Evolutionary conservation across 768 basidiomycete species (phyloP), one percentile per base, ranked within the genome.

Genomic region (Trametes cingulata): DNA sequence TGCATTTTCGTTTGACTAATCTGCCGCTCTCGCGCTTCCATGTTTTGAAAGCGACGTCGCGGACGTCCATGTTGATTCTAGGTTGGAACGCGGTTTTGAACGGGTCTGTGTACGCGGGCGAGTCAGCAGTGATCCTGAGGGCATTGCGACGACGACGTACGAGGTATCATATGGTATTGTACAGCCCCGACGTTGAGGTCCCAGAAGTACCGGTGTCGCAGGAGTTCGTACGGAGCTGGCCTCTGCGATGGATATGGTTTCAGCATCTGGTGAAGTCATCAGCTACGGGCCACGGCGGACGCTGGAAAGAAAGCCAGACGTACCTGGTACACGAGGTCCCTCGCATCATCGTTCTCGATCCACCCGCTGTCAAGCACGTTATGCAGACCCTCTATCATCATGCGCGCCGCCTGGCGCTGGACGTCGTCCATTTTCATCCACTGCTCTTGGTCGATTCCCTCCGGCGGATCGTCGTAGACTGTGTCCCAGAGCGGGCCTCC

Each of bases 401-500:
- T 56, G 2, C 46, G 47, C 55, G 43, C 33, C n/a, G 47, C 55
- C 46, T 56, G 55, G 3, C 55, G 36, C 37, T 39, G 17, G 15
- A 14, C 2, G 17, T 17, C 12, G 36, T 20, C 37, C 46, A 48
- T 48, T 5, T 27, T 10, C 25, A 15, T 20, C 55, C 55, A 60
- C 19, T 19, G 9, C 4, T 41, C 47, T n/a, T 20, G 19, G 17
- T 39, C 52, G 6, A 50, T 10, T 19, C 20, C 36, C 17, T 49
- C 29, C 2, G 37, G 35, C 24, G 43, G 39, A 22, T 15, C 46
- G 0, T 20, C n/a, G 3, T 13, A 12, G 1, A n/a, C n/a, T n/a
- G 46, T 29, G 50, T 62, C 50, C 52, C 52, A 64, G 67, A 62
- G 20, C 22, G 60, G 55, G 7, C 3, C 19, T 0, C 33, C 33